Conservation (phyloP, 805 yeast genomes). For the Brettanomyces nanus region DNA sequence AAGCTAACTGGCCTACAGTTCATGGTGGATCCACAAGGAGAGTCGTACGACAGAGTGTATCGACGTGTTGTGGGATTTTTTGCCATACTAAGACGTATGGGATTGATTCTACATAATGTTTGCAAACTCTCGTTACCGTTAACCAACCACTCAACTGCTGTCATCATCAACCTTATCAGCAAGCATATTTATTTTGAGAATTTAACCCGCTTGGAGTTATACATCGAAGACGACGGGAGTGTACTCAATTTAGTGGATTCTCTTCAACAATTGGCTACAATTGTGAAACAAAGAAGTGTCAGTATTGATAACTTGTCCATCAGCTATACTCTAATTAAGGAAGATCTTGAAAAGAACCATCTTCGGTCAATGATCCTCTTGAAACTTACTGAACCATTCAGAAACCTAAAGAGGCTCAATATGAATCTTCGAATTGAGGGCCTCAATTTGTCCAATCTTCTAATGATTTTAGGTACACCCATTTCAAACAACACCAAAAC, state of each 20-base stretch:
- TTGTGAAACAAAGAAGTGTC: conserved; percentile 17
- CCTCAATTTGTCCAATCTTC: conserved; percentile 22
- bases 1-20: conserved; percentile 20
- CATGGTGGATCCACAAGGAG: conserved; percentile 13
- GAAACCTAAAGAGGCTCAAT: conserved; percentile 12
- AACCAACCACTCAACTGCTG: conserved; percentile 26
- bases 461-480: conserved; percentile 27
- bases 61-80: conserved; percentile 27
- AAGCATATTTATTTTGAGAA: conserved; percentile 26
- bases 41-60: conserved; percentile 21
- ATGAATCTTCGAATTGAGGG: conserved; percentile 22
- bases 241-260: conserved; percentile 22
- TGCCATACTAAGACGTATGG: conserved; percentile 26
- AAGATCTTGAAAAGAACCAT: conserved; percentile 25
- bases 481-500: conserved; percentile 18
- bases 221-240: conserved; percentile 25
- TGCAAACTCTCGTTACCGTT: conserved; percentile 20
- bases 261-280: conserved; percentile 19
- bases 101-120: conserved; percentile 18
- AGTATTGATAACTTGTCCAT: conserved; percentile 18
- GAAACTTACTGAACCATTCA: conserved; percentile 21
- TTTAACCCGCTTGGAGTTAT: conserved; percentile 18
- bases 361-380: conserved; percentile 25
- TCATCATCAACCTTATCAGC: conserved; percentile 20
- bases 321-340: conserved; percentile 17